Percentiles rank a stretch among this genome's conserved stretches.
Conservation (phyloP, 2,329 filamentous ascomycete species). For the Botrytis squamosa region DNA sequence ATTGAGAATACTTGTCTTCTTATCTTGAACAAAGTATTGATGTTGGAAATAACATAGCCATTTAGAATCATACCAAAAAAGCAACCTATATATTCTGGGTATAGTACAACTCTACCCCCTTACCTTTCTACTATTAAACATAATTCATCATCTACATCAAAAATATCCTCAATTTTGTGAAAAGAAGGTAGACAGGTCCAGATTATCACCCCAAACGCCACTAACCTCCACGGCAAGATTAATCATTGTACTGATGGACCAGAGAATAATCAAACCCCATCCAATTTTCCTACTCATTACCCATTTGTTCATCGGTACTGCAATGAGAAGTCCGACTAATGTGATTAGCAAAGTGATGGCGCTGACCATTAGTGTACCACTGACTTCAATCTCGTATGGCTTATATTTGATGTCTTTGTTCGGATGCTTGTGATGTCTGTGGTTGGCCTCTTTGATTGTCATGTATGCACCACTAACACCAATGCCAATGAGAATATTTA, state of each 20-base stretch:
- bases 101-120: not conserved
- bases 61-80: not conserved
- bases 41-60: not conserved
- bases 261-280: conserved; percentile 74
- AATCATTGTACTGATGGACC: conserved; percentile 73
- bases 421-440: conserved; percentile 66
- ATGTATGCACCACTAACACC: conserved; percentile 90
- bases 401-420: conserved; percentile 63
- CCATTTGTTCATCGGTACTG: conserved; percentile 85
- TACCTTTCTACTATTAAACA: not conserved
- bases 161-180: not conserved
- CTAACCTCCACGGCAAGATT: conserved; percentile 80
- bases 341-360: conserved; percentile 81
- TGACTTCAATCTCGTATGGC: conserved; percentile 80
- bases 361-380: conserved; percentile 79
- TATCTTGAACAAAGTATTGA: not conserved
- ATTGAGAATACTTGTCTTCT: no score
- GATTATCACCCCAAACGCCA: conserved; percentile 42
- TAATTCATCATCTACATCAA: not conserved
- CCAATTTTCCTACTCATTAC: conserved; percentile 80
- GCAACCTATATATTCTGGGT: not conserved
- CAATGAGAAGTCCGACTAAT: conserved; percentile 71
- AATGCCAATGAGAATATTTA: conserved; percentile 93
- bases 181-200: conserved; percentile 9
- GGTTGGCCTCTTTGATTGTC: conserved; percentile 69